Percentiles rank a stretch among this genome's conserved stretches.
Conservation (phyloP, 2,329 filamentous ascomycete species). For the Helotiales sp. region DNA sequence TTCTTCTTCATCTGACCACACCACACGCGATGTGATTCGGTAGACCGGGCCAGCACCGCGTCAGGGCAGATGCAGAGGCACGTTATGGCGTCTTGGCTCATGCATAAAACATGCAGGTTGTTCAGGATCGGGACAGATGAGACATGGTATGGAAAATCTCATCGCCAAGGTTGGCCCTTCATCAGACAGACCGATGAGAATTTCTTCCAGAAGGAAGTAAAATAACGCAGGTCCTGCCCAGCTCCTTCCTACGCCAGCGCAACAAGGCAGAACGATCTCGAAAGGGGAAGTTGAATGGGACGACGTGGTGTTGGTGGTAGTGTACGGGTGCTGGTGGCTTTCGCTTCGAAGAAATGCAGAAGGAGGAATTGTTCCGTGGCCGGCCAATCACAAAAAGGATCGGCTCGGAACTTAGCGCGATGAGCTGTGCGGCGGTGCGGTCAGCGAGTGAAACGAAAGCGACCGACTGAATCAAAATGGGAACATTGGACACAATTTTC, state of each 20-base stretch:
- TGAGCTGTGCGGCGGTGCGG: no score
- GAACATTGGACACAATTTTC: neutral
- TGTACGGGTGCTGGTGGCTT: no score
- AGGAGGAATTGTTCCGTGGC: neutral
- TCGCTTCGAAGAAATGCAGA: no score
- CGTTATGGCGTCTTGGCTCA: conserved; percentile 17
- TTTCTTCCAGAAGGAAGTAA: neutral
- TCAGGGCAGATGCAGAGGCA: conserved; percentile 17
- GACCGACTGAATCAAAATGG: neutral
- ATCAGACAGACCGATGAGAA: conserved; percentile 1
- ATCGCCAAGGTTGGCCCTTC: neutral
- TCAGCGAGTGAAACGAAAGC: no score
- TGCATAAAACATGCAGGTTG: conserved; percentile 17
- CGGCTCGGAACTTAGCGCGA: no score
- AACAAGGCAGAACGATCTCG: neutral
- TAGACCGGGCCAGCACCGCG: conserved; percentile 8
- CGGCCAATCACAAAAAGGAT: neutral
- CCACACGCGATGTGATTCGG: conserved; percentile 18
- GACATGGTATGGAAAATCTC: conserved; percentile 13
- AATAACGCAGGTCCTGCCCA: conserved; percentile 4
- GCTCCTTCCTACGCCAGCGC: neutral
- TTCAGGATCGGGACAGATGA: conserved; percentile 22
- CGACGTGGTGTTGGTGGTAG: no score
- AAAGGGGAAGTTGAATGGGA: neutral
- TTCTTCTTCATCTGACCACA: conserved; percentile 24